Conservation (phyloP, 192 early-diverging fungal species). For the Podila epigama region DNA sequence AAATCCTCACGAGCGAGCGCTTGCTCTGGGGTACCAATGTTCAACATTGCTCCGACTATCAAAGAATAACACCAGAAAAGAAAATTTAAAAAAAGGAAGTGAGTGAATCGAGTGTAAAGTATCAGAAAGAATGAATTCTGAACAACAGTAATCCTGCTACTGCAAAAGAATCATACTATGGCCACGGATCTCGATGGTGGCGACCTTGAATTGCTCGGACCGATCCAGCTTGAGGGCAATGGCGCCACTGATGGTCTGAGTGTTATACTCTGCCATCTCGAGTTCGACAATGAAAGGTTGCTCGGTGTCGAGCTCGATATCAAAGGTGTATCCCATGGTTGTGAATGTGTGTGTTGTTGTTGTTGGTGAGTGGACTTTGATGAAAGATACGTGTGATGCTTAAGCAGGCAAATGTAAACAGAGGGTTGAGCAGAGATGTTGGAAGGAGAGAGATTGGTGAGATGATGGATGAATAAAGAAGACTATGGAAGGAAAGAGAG, state of each 20-base stretch:
- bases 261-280: constrained; percentile 5
- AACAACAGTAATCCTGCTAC: too few species aligned
- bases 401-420: too few species aligned
- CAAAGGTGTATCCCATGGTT: constrained; percentile 28
- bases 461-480: too few species aligned
- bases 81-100: neutral
- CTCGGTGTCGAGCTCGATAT: constrained; percentile 44
- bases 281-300: constrained; percentile 45
- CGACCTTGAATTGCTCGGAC: constrained; percentile 39
- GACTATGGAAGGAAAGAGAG: too few species aligned
- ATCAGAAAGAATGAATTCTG: too few species aligned
- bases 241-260: constrained; percentile 29
- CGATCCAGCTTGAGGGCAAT: constrained; percentile 19
- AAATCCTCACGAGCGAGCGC: constrained; percentile 15
- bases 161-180: constrained; percentile 19
- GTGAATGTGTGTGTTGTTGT: constrained; percentile 1
- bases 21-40: constrained; percentile 22
- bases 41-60: constrained; percentile 37
- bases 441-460: too few species aligned
- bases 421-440: too few species aligned
- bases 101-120: neutral
- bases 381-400: too few species aligned
- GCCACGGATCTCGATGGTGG: constrained; percentile 39
- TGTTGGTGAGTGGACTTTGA: neutral
- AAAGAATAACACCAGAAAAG: neutral